Conservation (phyloP, 306 rosid genomes). For the Quercus cerris region DNA sequence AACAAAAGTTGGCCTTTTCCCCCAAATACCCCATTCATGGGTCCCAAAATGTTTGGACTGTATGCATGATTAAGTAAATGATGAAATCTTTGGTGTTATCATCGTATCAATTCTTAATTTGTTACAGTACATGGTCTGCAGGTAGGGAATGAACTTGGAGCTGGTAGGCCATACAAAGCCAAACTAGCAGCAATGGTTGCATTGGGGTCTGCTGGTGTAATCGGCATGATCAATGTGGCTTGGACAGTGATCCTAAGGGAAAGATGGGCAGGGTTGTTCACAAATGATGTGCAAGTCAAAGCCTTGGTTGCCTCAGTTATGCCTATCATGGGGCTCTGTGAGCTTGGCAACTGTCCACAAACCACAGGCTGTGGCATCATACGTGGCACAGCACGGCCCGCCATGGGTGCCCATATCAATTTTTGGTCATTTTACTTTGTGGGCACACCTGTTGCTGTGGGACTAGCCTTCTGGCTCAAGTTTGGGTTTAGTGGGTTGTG, state of each 20-base stretch:
- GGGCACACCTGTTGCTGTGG: constrained; percentile 86
- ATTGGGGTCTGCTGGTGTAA: constrained; percentile 69
- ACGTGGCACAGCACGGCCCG: constrained; percentile 80
- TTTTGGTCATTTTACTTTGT: constrained; percentile 70
- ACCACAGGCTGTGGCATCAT: constrained; percentile 89
- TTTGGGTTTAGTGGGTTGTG: constrained; percentile 86
- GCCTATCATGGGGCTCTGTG: constrained; percentile 89
- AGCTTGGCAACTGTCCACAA: constrained; percentile 90
- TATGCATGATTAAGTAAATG: no score
- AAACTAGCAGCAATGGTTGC: constrained; percentile 92
- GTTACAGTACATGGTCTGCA: constrained; percentile 13
- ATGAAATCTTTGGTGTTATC: no score
- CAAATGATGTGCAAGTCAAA: constrained; percentile 51
- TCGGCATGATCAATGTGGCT: constrained; percentile 75
- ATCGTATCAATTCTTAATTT: background rate
- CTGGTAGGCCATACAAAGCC: constrained; percentile 85
- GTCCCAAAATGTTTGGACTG: no score
- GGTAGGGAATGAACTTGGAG: constrained; percentile 98
- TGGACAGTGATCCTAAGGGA: constrained; percentile 74
- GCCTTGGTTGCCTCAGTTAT: constrained; percentile 69
- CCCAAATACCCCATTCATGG: no score
- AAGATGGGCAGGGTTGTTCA: constrained; percentile 82
- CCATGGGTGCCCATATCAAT: constrained; percentile 63
- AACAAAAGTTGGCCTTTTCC: no score
- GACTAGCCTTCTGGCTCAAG: constrained; percentile 66